Evolutionary conservation across 2,329 filamentous ascomycete genomes (phyloP), one percentile per base, ranked within the genome.

Genomic region (Cordyceps fumosorosea): DNA sequence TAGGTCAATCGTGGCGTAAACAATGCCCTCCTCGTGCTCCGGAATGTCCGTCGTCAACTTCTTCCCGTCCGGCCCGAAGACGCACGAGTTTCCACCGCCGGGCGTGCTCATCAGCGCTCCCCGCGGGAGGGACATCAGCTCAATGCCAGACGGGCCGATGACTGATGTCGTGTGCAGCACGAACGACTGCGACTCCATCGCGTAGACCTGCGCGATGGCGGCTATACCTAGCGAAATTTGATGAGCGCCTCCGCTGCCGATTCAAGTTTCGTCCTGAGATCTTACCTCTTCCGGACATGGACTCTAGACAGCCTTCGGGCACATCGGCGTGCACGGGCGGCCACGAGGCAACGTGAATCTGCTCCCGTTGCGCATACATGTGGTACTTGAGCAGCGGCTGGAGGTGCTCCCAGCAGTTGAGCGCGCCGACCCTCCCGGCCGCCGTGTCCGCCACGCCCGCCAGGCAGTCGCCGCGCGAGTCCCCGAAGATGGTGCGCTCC

Each of bases 1-100:
- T 56, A 85, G 68, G 44, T 84, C 77, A 53, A 84, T 67, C 62
- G 84, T 80, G 0, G 80, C 81, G 61, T 76, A 79, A 8, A 84
- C 61, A 12, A 84, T 76, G 5, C 77, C 76, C 65, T 85, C 82
- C 14, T 56, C 37, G 53, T 26, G 8, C 37, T 56, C 34, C 16
- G 53, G 53, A 2, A 56, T 18, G 26, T 56, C 53, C 7, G 12
- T 6, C 5, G 20, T 56, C 22, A 56, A 22, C 53, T 56, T 42
- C 18, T 11, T 12, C 5, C 53, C 53, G 22, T 56, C 53, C 12
- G 53, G 53, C 22, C 20, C 53, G 20, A 56, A 56, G 6, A 56
- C 40, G 5, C 20, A 24, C 14, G 53, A 42, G 22, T 56, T 44
- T 10, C 53, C 53, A 10, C 53, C 53, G 0, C 53, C 53, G 29